Percentiles rank a stretch among this genome's conserved stretches.
Evolutionary conservation across 768 basidiomycete genomes (phyloP).

Genomic region (Suillus plorans): DNA sequence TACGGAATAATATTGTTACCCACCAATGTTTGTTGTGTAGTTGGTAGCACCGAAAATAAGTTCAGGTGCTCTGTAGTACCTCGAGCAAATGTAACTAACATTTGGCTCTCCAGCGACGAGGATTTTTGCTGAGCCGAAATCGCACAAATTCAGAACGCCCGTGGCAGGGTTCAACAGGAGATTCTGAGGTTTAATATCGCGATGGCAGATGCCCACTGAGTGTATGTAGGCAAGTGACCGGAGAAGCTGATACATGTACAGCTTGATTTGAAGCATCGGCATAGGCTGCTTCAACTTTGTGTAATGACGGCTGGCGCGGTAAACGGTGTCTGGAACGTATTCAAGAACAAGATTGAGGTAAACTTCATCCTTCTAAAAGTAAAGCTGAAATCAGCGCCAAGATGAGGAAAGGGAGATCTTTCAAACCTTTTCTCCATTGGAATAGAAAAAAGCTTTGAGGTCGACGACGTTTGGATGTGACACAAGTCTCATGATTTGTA

Average conservation of each 20-base stretch:
- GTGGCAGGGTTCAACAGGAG: constrained; percentile 95
- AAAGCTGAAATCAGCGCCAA: constrained; percentile 12
- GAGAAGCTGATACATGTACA: constrained; percentile 99
- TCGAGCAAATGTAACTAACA: constrained; percentile 98
- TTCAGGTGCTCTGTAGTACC: constrained; percentile 99
- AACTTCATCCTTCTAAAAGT: constrained; percentile 92
- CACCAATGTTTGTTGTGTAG: constrained; percentile 99
- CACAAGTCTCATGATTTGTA: constrained; percentile 98
- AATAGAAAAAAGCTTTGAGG: constrained; percentile 97
- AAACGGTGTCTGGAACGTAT: constrained; percentile 99
- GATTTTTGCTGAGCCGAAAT: constrained; percentile 99
- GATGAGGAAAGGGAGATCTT: constrained; percentile 9
- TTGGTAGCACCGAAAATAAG: constrained; percentile 99
- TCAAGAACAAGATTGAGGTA: constrained; percentile 99
- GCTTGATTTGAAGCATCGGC: constrained; percentile 99
- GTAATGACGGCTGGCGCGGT: constrained; percentile 97
- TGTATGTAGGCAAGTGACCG: constrained; percentile 99
- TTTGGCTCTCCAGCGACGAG: constrained; percentile 97
- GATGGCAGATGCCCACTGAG: constrained; percentile 98
- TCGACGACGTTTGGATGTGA: constrained; percentile 98
- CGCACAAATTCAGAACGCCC: constrained; percentile 95
- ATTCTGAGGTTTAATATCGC: constrained; percentile 99
- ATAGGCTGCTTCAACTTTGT: constrained; percentile 99
- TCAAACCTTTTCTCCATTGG: constrained; percentile 96
- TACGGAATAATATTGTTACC: constrained; percentile 29